Base-by-base conservation (phyloP, 306 rosid species). In the Citrullus mucosospermus region DNA sequence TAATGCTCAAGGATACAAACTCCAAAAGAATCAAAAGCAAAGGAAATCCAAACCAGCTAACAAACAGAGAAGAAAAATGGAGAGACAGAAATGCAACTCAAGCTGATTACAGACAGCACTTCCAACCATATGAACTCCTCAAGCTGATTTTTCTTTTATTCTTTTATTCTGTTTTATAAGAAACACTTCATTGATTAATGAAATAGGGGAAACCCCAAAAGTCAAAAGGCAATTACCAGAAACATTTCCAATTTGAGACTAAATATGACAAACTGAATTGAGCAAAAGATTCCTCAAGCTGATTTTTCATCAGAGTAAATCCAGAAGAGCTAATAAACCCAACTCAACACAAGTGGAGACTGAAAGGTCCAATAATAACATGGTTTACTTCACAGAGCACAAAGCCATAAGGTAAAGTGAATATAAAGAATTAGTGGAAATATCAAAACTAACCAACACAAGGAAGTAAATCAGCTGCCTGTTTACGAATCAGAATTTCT, bases 391-490 rank as follows among this genome's bases (percentile, higher is more conserved):
- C 18, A 43, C 30, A 20, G n/a, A 41, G n/a, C 13, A 20, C 75
- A 43, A 11, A 69, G 18, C 18, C 75, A 69, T 43, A 44, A 71
- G 38, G 76, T 71, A 71, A 71, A 71, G 54, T 30, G 48, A 46
- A 70, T 44, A 46, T 8, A 16, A 70, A 46, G 3, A 70, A 14
- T 22, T 2, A 56, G 58, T 17, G 30, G 30, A 32, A 32, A 44
- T 25, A 51, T 43, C 46, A 57, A 74, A 73, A 83, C 95, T 48
- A 83, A 94, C 98, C 96, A 59, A 94, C 78, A 78, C 79, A 63
- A 58, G 92, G 88, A 83, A 94, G 93, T 82, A 94, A 86, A 86
- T 75, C 83, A 65, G 91, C 85, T 9, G 90, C 93, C 84, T 84
- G 92, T 83, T 90, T 86, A 67, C 81, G 74, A 76, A 94, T 88